Evolutionary conservation across 495 filamentous ascomycete genomes (phyloP), one percentile per base, ranked within the genome.

Genomic region (Wilcoxina mikolae): DNA sequence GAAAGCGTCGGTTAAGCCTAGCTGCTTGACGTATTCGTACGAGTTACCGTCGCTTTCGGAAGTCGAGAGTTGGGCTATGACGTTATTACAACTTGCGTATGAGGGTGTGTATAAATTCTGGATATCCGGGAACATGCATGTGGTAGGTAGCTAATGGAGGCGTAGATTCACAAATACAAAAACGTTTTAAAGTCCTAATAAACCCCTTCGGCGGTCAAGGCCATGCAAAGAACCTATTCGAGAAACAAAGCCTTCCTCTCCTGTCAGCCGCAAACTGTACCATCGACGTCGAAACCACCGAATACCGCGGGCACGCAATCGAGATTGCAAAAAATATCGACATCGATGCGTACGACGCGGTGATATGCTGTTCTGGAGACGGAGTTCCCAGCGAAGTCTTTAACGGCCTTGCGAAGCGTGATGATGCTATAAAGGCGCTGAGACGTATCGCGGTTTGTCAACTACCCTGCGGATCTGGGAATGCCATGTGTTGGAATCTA

Each of bases 301-400:
- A 74, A 18, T 76, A 84, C 64, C 68, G 69, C 0, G 86, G 85
- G 5, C 85, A 96, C 68, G 91, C 84, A 1, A 74, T 81, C 1
- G 79, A 87, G 33, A 83, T 96, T 58, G 79, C 82, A 28, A 74
- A 85, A 64, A 74, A 83, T 15, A 67, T 95, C n/a, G 82, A 95
- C 64, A 76, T 85, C 18, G 75, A 85, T 20, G 76, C 74, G 1
- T 93, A 78, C 62, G 91, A 98, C 69, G 79, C 85, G 3, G 76
- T 95, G 4, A 78, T 91, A 11, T 84, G 84, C 57, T 94, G 88
- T 62, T 95, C 90, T 7, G 91, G 91, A 1, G 91, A 98, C 60
- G 91, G 91, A 10, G 66, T 95, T 17, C 85, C 87, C 0, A 83
- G 94, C 62, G 90, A 98, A 68, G 84, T 95, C 11, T 94, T 94